Conservation (phyloP, 2,329 filamentous ascomycete species). For the Xylariaceae sp. region DNA sequence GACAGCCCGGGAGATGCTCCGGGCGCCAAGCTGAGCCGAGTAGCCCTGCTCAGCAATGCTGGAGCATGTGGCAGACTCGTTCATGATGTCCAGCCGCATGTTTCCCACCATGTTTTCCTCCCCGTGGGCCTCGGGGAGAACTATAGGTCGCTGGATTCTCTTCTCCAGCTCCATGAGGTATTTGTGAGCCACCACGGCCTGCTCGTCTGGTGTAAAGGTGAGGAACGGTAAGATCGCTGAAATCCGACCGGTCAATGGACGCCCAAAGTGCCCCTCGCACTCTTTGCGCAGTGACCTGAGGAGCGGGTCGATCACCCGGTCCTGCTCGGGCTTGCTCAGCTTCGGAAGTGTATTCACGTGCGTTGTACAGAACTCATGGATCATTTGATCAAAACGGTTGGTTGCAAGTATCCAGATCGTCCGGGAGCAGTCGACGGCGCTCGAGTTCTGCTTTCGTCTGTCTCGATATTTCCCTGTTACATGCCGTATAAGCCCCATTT, state of each 20-base stretch:
- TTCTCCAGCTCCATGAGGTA: slow-evolving; percentile 28
- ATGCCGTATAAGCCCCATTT: too few relatives aligned
- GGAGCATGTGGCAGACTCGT: slow-evolving; percentile 24
- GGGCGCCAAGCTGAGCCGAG: slow-evolving; percentile 25
- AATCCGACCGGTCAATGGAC: slow-evolving; percentile 34
- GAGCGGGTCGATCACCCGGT: too few relatives aligned
- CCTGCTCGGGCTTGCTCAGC: slow-evolving; percentile 6
- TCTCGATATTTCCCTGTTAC: slow-evolving; percentile 33
- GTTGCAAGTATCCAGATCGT: slow-evolving; percentile 43
- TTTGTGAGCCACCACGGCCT: slow-evolving; percentile 35
- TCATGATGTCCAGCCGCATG: slow-evolving; percentile 20
- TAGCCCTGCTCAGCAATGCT: slow-evolving; percentile 24
- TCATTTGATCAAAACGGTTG: slow-evolving; percentile 31
- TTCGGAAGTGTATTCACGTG: slow-evolving; percentile 6
- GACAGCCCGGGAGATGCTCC: slow-evolving; percentile 21
- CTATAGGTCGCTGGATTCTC: slow-evolving; percentile 18
- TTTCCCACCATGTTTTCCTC: slow-evolving; percentile 27
- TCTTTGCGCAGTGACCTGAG: slow-evolving; percentile 7
- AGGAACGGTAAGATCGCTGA: slow-evolving; percentile 21
- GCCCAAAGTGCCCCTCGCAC: slow-evolving; percentile 12
- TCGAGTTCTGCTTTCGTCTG: slow-evolving; percentile 27
- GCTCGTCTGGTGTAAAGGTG: slow-evolving; percentile 16
- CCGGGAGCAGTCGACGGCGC: slow-evolving; percentile 31
- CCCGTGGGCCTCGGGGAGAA: slow-evolving; percentile 16
- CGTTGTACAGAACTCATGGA: slow-evolving; percentile 31